Conservation (phyloP, 106 monocot genomes). For the Allium fistulosum region DNA sequence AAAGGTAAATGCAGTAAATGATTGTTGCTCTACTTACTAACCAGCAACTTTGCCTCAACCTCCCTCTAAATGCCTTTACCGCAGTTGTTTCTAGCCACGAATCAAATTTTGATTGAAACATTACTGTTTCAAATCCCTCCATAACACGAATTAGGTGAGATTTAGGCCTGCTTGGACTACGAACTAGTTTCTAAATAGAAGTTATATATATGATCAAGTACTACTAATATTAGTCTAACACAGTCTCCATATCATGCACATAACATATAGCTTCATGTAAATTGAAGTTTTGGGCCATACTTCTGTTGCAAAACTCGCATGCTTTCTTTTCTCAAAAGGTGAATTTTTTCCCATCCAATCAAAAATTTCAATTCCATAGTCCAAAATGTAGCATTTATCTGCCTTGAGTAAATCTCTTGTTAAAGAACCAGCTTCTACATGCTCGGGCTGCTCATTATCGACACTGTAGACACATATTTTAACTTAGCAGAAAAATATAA, state of each 20-base stretch:
- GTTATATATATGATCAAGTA: not conserved
- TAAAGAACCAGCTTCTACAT: constrained; percentile 21
- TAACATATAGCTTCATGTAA: not conserved
- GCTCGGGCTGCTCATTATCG: constrained; percentile 23
- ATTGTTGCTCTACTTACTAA: constrained; percentile 14
- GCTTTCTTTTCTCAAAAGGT: constrained; percentile 35
- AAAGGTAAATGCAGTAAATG: no score
- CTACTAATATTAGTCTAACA: no score
- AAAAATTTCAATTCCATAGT: constrained; percentile 42
- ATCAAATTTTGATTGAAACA: constrained; percentile 55
- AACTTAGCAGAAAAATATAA: no score
- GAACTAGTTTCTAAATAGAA: constrained; percentile 40
- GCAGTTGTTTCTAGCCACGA: constrained; percentile 50
- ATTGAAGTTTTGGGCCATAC: constrained; percentile 15
- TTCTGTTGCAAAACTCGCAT: constrained; percentile 36
- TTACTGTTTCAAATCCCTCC: no score
- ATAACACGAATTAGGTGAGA: constrained; percentile 54
- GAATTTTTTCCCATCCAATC: constrained; percentile 47
- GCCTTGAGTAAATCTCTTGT: constrained; percentile 39
- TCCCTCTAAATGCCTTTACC: constrained; percentile 60
- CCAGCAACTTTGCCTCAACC: constrained; percentile 95
- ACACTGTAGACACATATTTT: no score
- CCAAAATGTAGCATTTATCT: no score
- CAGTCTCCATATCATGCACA: not conserved
- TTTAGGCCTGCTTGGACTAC: constrained; percentile 28